Percentiles rank a stretch among this genome's conserved stretches.
Conservation (phyloP, 2,329 filamentous ascomycete species). For the Dichotomopilus funicola region DNA sequence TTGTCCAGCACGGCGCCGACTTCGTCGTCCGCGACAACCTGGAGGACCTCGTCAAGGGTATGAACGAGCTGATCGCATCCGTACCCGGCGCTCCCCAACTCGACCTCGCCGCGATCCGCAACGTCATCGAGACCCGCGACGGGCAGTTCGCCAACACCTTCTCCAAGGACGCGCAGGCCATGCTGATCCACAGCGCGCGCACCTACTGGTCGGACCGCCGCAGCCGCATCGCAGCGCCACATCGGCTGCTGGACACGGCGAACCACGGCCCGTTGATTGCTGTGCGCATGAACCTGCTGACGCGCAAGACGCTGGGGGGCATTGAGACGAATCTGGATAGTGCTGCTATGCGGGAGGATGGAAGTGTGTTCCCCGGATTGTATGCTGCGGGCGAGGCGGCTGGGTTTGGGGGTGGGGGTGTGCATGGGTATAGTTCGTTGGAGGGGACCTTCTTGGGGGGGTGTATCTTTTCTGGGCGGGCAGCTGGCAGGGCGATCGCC, state of each 20-base stretch:
- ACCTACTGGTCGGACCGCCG: conserved; percentile 49
- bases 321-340: conserved; percentile 53
- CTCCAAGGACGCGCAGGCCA: conserved; percentile 55
- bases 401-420: conserved; percentile 55
- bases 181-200: conserved; percentile 53
- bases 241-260: conserved; percentile 45
- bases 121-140: conserved; percentile 47
- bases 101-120: conserved; percentile 37
- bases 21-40: conserved; percentile 54
- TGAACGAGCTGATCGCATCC: conserved; percentile 50
- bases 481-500: conserved; percentile 49
- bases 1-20: conserved; percentile 52
- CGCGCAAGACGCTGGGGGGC: conserved; percentile 54
- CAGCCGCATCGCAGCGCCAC: conserved; percentile 47
- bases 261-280: conserved; percentile 54
- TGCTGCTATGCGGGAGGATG: conserved; percentile 46
- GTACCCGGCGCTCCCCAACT: conserved; percentile 41
- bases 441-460: conserved; percentile 58
- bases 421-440: conserved; percentile 56
- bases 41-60: conserved; percentile 47
- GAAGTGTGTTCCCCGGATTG: conserved; percentile 45
- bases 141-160: conserved; percentile 49
- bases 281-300: conserved; percentile 54
- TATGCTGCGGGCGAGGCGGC: conserved; percentile 56
- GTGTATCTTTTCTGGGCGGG: conserved; percentile 56